These are phyloP conservation scores for Ophiostoma populinum DNA, from an alignment of 2,329 filamentous ascomycete genomes.

Conservation along the genomic window DNA sequence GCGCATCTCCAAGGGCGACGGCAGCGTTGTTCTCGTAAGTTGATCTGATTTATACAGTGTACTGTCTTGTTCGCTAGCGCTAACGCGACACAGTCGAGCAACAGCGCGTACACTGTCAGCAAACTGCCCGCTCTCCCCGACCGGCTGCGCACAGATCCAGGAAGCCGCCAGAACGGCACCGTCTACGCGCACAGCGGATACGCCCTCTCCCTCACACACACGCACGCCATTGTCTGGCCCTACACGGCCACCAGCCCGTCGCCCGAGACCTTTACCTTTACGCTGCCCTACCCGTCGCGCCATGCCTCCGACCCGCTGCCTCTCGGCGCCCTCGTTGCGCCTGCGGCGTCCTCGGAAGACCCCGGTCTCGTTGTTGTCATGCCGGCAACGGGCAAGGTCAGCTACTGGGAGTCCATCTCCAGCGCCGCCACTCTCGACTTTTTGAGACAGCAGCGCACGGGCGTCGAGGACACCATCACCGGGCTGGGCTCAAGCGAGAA, in stretches of 20 bases:
- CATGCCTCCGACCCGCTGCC: slow-evolving; percentile 55
- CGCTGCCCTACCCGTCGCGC: slow-evolving; percentile 56
- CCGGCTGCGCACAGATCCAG: slow-evolving; percentile 47
- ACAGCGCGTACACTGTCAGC: slow-evolving; percentile 68
- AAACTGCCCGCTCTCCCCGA: slow-evolving; percentile 72
- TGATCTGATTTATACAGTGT: not conserved
- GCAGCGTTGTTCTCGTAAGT: slow-evolving; percentile 44
- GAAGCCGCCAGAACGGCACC: slow-evolving; percentile 47
- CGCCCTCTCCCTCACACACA: slow-evolving; percentile 63
- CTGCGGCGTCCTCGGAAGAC: slow-evolving; percentile 59
- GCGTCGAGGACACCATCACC: slow-evolving; percentile 56
- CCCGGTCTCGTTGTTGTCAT: slow-evolving; percentile 77
- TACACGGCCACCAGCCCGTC: slow-evolving; percentile 55
- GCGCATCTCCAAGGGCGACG: slow-evolving; percentile 48
- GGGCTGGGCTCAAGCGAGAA: slow-evolving; percentile 66
- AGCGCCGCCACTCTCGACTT: slow-evolving; percentile 71
- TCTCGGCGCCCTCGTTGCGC: slow-evolving; percentile 65
- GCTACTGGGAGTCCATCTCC: slow-evolving; percentile 92
- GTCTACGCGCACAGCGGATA: slow-evolving; percentile 51
- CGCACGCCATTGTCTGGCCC: slow-evolving; percentile 78
- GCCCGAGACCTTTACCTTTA: slow-evolving; percentile 64
- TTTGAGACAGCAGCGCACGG: slow-evolving; percentile 64
- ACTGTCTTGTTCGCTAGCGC: not conserved
- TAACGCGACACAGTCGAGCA: slow-evolving; percentile 47
- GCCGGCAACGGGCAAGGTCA: slow-evolving; percentile 66